A percentile compares a stretch with the other conserved stretches of the same genome.
phyloP scores from a whole-genome alignment of 2,329 filamentous ascomycete species.

The Berkeleyomyces rouxiae region DNA sequence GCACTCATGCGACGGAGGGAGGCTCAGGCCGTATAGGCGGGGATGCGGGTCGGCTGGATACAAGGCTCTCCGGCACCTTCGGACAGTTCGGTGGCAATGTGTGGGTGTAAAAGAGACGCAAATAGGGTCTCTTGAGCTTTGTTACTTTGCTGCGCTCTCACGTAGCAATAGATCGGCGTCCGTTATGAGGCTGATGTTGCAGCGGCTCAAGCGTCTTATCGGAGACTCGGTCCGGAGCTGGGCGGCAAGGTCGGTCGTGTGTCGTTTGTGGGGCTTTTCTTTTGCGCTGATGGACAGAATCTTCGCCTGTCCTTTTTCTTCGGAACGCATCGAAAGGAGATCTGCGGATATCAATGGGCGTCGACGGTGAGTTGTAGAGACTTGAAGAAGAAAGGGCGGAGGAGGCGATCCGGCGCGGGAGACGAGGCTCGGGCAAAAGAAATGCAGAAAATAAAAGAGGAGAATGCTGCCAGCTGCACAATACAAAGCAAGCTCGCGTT shows the following conservation, averaged over 20 bases:
- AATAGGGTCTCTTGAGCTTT: too few species aligned
- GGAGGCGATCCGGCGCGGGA: background rate
- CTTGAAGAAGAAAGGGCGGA: background rate
- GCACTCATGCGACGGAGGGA: background rate
- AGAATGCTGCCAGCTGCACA: background rate
- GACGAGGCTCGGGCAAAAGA: background rate
- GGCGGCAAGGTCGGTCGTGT: background rate
- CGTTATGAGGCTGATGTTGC: background rate
- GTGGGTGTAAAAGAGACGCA: too few species aligned
- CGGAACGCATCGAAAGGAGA: constrained; percentile 13
- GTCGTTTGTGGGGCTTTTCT: constrained; percentile 2
- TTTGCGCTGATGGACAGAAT: constrained; percentile 13
- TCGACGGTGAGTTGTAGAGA: background rate
- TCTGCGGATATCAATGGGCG: constrained; percentile 1
- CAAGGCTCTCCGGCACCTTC: too few species aligned
- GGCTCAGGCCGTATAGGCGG: background rate
- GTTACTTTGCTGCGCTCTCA: background rate
- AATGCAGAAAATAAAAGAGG: background rate
- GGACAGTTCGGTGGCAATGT: too few species aligned
- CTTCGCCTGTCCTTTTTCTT: constrained; percentile 12
- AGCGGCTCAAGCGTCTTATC: background rate
- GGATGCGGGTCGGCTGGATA: background rate
- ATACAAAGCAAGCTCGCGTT: background rate
- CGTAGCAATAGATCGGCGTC: background rate
- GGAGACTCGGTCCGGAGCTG: background rate